Percentiles rank a stretch among this genome's conserved stretches.
Conservation (phyloP, 1,284 basidiomycete species). For the Ceratobasidium sp. region DNA sequence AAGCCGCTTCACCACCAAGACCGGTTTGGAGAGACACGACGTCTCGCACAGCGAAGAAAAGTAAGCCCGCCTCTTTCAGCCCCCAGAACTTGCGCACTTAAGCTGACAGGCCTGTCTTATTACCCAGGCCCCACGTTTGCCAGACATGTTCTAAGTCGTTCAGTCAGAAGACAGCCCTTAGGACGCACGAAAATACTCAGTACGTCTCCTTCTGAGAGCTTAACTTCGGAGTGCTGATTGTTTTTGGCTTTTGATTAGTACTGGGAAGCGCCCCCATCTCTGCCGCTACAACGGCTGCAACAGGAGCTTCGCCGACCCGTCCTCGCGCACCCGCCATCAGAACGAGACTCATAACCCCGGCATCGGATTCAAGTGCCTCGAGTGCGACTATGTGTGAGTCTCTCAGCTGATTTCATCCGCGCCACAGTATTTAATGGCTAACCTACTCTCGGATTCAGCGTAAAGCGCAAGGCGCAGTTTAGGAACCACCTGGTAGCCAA, state of each 20-base stretch:
- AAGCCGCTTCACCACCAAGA: background rate
- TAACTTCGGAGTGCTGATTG: background rate
- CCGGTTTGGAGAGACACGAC: background rate
- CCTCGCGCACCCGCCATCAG: conserved; percentile 33
- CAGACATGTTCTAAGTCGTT: conserved; percentile 8
- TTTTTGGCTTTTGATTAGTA: background rate
- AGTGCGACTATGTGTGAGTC: conserved; percentile 27
- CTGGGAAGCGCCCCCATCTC: conserved; percentile 11
- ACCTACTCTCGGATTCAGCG: background rate
- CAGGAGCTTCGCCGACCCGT: conserved; percentile 18
- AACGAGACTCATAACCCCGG: conserved; percentile 33
- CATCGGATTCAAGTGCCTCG: conserved; percentile 20
- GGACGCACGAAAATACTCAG: conserved; percentile 30
- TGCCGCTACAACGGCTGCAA: conserved; percentile 6
- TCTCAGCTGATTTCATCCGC: background rate
- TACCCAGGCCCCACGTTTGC: background rate
- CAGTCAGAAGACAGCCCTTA: conserved; percentile 31
- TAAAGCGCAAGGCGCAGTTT: conserved; percentile 25
- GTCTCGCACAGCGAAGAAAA: background rate
- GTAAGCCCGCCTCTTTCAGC: background rate
- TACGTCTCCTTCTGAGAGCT: background rate
- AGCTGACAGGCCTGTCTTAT: background rate
- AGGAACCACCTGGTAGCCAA: background rate
- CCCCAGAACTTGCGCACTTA: background rate
- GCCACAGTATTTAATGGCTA: background rate